Conservation (phyloP, 2,329 filamentous ascomycete genomes). For the Calcarisporium arbuscula region DNA sequence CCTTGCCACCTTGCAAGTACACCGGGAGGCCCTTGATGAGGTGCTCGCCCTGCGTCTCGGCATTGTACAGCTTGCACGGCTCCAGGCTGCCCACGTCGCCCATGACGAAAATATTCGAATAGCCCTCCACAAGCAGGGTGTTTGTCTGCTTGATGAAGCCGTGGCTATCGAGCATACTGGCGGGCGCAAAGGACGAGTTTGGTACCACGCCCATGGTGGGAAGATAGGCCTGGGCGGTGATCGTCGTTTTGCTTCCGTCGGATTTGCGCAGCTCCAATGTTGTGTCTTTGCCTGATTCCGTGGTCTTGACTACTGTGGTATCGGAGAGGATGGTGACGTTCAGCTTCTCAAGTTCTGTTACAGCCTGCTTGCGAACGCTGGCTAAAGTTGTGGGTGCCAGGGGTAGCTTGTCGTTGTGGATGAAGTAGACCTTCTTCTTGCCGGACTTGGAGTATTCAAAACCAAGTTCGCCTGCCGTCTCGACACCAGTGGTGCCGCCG, state of each 20-base stretch:
- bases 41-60: conserved; percentile 27
- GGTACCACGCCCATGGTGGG: conserved; percentile 38
- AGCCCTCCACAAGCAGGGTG: conserved; percentile 26
- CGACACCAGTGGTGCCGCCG: conserved; percentile 43
- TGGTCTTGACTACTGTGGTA: conserved; percentile 27
- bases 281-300: conserved; percentile 18
- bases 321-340: conserved; percentile 35
- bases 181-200: conserved; percentile 39
- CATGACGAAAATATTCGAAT: conserved; percentile 36
- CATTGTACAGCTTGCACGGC: conserved; percentile 20
- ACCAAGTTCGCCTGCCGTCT: conserved; percentile 46
- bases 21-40: conserved; percentile 26
- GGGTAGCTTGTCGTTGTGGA: conserved; percentile 33
- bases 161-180: conserved; percentile 24
- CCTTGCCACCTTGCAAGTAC: conserved; percentile 22
- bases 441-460: conserved; percentile 36
- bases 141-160: conserved; percentile 31
- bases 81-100: conserved; percentile 39
- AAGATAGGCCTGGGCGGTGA: conserved; percentile 39
- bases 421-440: conserved; percentile 40
- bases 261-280: conserved; percentile 27
- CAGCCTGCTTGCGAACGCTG: conserved; percentile 31
- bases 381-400: conserved; percentile 25
- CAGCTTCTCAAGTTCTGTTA: conserved; percentile 34
- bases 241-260: conserved; percentile 27